Base-by-base conservation (phyloP, 192 early-diverging fungal species). In the Anaeromyces robustus region DNA sequence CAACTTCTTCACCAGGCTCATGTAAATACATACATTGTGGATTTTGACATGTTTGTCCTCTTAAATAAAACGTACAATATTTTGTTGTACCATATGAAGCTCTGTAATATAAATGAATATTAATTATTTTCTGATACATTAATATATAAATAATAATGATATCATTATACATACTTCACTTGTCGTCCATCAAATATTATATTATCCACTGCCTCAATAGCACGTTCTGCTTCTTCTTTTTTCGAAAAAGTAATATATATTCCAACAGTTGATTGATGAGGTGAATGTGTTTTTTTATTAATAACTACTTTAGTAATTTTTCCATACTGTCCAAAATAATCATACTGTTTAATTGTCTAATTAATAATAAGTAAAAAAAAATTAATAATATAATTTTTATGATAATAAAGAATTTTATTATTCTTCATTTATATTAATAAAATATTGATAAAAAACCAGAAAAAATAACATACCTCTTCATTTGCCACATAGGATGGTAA, bases 261-360 rank as follows among this genome's bases (percentile, higher is more conserved):
- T 37, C 96, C 98, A 1, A 68, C 52, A 84, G 18, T n/a, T 9
- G 52, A n/a, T n/a, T 68, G 52, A 68, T 68, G 52, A 9, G 52
- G 52, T n/a, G 52, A 68, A 68, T 68, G 52, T 1, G 52, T 68
- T n/a, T 68, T 68, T n/a, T 68, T 68, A 82, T 96, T 97, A 80
- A 99, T 90, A 13, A 97, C 94, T n/a, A 98, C 91, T 82, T 95
- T 94, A 79, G 90, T 89, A 81, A 99, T 96, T 83, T 96, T 97
- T 78, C 98, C 98, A 86, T 95, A 99, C 86, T 98, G 97, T 18
- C 97, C 97, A 91, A 99, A 98, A 84, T 96, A 97, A 32, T 98
- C 96, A 79, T 92, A 89, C 41, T 91, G 90, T 80, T 93, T 87
- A 68, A 99, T 86, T 22, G 87, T 90, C 87, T 94, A 85, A 26